Conservation (phyloP, 73 alveolate genomes). For the Paramecium bursaria region DNA sequence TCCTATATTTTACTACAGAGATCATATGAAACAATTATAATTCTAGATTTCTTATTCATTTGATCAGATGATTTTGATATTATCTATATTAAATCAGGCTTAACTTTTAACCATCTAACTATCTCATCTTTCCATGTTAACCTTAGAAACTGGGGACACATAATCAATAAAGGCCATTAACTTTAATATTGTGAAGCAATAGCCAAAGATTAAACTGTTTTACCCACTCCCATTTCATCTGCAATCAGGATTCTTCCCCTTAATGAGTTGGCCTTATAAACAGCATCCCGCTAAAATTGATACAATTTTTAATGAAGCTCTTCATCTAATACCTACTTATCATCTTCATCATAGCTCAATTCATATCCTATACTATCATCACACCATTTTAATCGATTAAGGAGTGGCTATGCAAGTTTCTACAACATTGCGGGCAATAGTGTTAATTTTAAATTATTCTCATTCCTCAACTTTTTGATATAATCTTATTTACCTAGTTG, state of each 20-base stretch:
- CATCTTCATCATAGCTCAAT: neutral
- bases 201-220: slow-evolving; percentile 92
- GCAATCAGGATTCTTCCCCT: slow-evolving; percentile 90
- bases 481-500: neutral
- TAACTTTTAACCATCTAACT: slow-evolving; percentile 81
- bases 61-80: slow-evolving; percentile 75
- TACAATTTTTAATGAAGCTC: neutral
- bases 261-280: slow-evolving; percentile 1
- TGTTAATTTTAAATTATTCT: neutral
- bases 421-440: slow-evolving; percentile 17
- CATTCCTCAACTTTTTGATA: neutral
- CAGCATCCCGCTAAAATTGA: slow-evolving; percentile 7
- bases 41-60: slow-evolving; percentile 79
- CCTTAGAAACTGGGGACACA: slow-evolving; percentile 91
- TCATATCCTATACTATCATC: slow-evolving; percentile 45
- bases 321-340: neutral
- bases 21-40: slow-evolving; percentile 90
- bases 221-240: slow-evolving; percentile 98
- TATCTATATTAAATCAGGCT: slow-evolving; percentile 75
- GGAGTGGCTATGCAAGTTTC: neutral
- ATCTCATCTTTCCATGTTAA: slow-evolving; percentile 95
- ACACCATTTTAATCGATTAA: slow-evolving; percentile 8
- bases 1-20: slow-evolving; percentile 80
- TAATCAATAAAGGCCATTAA: slow-evolving; percentile 90
- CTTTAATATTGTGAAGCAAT: slow-evolving; percentile 81